phyloP scores from a whole-genome alignment of 257 asterid genomes.

The Solanum tarijense region DNA sequence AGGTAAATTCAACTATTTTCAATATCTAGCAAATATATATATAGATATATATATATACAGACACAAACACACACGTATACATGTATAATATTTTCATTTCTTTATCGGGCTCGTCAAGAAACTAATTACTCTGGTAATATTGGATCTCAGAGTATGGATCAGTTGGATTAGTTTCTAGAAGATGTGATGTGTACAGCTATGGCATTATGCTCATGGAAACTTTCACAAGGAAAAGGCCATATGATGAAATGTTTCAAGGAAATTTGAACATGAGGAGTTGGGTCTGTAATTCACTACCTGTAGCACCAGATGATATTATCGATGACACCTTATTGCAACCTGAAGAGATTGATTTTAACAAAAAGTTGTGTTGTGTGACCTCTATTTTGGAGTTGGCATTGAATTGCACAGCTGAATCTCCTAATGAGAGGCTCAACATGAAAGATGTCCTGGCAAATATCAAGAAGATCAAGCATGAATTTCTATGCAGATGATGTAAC shows the following conservation, averaged over 20 bases:
- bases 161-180: neutral
- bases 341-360: neutral
- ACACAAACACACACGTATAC: neutral
- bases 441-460: neutral
- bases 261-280: neutral
- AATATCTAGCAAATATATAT: neutral
- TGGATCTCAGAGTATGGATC: neutral
- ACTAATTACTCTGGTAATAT: neutral
- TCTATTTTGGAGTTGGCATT: neutral
- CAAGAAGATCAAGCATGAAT: neutral
- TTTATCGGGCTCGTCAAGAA: neutral
- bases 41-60: neutral
- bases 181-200: slow-evolving; percentile 1
- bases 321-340: neutral
- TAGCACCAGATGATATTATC: neutral
- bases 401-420: slow-evolving; percentile 2
- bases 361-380: neutral
- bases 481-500: neutral
- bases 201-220: slow-evolving; percentile 2
- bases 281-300: neutral
- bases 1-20: neutral
- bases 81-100: neutral
- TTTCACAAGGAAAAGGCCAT: neutral
- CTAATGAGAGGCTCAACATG: neutral
- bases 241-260: neutral